A percentile compares a stretch with the other conserved stretches of the same genome.
Evolutionary conservation across 495 filamentous ascomycete genomes (phyloP).

Genomic region (Hypoxylon subgilvum): DNA sequence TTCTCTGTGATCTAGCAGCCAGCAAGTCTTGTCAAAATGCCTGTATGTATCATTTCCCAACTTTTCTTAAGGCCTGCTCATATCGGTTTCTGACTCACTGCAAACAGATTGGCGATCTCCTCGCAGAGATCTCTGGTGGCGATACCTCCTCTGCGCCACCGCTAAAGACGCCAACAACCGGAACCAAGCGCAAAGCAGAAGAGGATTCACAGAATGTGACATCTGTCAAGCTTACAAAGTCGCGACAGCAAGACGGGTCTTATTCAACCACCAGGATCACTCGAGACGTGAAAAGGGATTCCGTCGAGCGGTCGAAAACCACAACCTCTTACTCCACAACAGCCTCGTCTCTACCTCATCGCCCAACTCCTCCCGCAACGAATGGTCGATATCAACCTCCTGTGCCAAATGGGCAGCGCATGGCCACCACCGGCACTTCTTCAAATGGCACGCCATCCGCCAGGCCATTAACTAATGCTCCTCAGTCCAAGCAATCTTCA

Average conservation of each 20-base stretch:
- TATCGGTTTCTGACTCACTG: constrained; percentile 29
- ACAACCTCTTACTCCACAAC: constrained; percentile 7
- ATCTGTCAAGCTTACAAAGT: constrained; percentile 39
- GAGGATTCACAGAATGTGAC: constrained; percentile 44
- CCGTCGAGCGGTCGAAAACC: constrained; percentile 32
- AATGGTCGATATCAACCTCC: constrained; percentile 38
- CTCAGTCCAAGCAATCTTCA: constrained; percentile 22
- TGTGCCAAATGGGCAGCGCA: constrained; percentile 28
- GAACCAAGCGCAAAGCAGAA: constrained; percentile 60
- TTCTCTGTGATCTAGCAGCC: constrained; percentile 10
- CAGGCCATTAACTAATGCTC: constrained; percentile 13
- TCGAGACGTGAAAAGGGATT: constrained; percentile 38
- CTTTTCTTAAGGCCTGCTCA: neutral
- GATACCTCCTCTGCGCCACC: constrained; percentile 46
- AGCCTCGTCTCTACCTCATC: constrained; percentile 38
- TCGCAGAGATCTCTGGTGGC: constrained; percentile 62
- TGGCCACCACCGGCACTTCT: neutral
- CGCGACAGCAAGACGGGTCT: constrained; percentile 35
- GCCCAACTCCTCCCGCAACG: constrained; percentile 34
- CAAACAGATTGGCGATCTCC: constrained; percentile 58
- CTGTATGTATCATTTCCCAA: constrained; percentile 33
- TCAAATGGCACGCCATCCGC: constrained; percentile 28
- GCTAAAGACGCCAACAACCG: constrained; percentile 33
- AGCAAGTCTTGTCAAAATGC: constrained; percentile 35
- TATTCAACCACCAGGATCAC: constrained; percentile 37